Evolutionary conservation across 1,284 basidiomycete genomes (phyloP), one percentile per base, ranked within the genome.

Genomic region (Sparassis latifolia): DNA sequence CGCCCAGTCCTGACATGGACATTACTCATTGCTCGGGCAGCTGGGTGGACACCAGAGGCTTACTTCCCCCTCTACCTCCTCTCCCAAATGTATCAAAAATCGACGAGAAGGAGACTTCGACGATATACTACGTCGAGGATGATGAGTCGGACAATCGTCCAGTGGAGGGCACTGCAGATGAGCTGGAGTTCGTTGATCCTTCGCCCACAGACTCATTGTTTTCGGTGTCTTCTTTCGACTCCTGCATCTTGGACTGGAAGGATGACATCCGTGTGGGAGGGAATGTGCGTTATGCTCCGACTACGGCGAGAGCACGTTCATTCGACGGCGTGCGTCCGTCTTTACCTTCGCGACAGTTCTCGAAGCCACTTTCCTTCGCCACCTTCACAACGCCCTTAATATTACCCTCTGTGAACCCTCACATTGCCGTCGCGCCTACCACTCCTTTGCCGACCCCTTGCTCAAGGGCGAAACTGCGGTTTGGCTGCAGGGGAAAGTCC

Each of bases 351-450:
- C 46, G 47, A 42, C 45, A 12, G 51, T 54, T 44, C 49, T 55
- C n/a, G 20, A 9, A 47, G 30, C 51, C 48, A 9, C 48, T 48
- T 9, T 49, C 46, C 29, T 9, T 40, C 41, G 45, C 51, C 3
- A 45, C 40, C 42, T 49, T 55, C 51, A 41, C 50, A 28, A 47
- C 48, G 12, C 51, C 52, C 12, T 51, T 58, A 29, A 52, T 50
- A 31, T 49, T 52, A 30, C n/a, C 42, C 12, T 45, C 51, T 27
- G 33, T 45, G 12, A 59, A 53, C 44, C 59, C 59, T 2, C 49
- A 55, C 46, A 52, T 58, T 33, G 48, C 56, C n/a, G 53, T 57
- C 30, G 52, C 54, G 2, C 56, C 58, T 20, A n/a, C 39, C 10
- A 7, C 40, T 42, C 40, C 28, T 4, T 51, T 53, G 1, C 54